A percentile compares a stretch with the other conserved stretches of the same genome.
These are phyloP conservation scores for Nannizzia gypsea DNA, from an alignment of 2,329 filamentous ascomycete species.

Conservation along the genomic window DNA sequence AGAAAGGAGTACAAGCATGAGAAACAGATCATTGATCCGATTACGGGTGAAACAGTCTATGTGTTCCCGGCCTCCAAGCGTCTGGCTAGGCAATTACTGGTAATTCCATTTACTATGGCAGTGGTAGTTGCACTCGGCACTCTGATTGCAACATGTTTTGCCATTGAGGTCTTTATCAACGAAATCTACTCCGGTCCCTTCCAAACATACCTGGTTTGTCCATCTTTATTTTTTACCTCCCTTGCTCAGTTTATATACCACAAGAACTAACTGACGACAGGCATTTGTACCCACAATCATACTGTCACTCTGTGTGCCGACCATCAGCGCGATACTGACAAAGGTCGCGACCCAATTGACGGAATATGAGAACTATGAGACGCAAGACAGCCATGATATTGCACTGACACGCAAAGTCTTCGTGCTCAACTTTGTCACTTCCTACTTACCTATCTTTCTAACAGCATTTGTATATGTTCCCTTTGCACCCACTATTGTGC, in stretches of 20 bases:
- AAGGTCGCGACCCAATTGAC: slow-evolving; percentile 65
- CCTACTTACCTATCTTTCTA: slow-evolving; percentile 81
- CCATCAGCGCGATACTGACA: slow-evolving; percentile 64
- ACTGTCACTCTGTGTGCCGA: slow-evolving; percentile 68
- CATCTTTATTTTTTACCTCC: background rate
- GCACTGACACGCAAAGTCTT: slow-evolving; percentile 89
- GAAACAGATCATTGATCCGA: slow-evolving; percentile 60
- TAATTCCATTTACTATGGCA: slow-evolving; percentile 71
- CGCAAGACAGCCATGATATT: slow-evolving; percentile 67
- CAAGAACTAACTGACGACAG: slow-evolving; percentile 34
- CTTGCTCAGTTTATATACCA: background rate
- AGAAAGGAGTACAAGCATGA: slow-evolving; percentile 71
- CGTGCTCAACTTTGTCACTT: slow-evolving; percentile 91
- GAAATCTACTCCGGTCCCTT: slow-evolving; percentile 86
- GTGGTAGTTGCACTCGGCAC: slow-evolving; percentile 63
- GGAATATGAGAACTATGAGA: slow-evolving; percentile 84
- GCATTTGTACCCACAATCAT: slow-evolving; percentile 80
- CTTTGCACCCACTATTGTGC: slow-evolving; percentile 71
- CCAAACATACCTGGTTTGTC: slow-evolving; percentile 65
- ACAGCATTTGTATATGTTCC: slow-evolving; percentile 92
- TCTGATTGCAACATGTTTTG: slow-evolving; percentile 76
- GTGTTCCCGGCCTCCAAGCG: slow-evolving; percentile 67
- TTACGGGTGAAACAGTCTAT: slow-evolving; percentile 67
- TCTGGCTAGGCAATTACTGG: slow-evolving; percentile 62
- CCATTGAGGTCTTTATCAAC: slow-evolving; percentile 88